Conservation (phyloP, 2,329 filamentous ascomycete species). For the Neurospora sp. region DNA sequence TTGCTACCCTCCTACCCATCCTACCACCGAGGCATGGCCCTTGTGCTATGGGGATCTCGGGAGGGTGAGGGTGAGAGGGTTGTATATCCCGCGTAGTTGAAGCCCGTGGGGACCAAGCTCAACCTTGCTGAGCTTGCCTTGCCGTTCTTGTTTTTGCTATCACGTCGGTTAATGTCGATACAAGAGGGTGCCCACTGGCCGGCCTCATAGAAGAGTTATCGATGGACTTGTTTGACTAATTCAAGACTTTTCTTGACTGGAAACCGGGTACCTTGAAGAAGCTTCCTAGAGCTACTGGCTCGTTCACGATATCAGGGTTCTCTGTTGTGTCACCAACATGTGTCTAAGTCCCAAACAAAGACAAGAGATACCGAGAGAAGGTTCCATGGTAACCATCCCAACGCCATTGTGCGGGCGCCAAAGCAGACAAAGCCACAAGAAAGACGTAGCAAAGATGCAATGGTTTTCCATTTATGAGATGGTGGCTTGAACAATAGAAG, state of each 20-base stretch:
- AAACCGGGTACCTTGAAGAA: not conserved
- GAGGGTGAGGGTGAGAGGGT: not conserved
- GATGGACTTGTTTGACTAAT: not conserved
- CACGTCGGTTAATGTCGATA: not conserved
- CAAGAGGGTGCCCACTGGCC: not conserved
- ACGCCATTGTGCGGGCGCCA: not conserved
- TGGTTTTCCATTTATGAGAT: not conserved
- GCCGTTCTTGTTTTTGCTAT: not conserved
- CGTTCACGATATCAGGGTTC: not conserved
- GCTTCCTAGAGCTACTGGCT: not conserved
- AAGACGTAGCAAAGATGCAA: not conserved
- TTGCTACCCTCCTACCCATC: not conserved
- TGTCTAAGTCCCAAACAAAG: not conserved
- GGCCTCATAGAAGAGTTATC: not conserved
- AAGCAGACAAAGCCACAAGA: not conserved
- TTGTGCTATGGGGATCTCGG: not conserved
- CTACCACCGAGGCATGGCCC: not conserved
- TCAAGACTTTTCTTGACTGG: not conserved
- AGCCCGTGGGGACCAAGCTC: not conserved
- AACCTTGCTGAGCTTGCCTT: not conserved
- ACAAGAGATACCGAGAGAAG: not conserved
- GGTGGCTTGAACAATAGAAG: not conserved
- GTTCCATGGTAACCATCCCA: not conserved
- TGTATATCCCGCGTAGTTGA: not conserved
- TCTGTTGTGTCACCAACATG: not conserved